Base-by-base conservation (phyloP, 78 protist species). In the Emiliania huxleyi region DNA sequence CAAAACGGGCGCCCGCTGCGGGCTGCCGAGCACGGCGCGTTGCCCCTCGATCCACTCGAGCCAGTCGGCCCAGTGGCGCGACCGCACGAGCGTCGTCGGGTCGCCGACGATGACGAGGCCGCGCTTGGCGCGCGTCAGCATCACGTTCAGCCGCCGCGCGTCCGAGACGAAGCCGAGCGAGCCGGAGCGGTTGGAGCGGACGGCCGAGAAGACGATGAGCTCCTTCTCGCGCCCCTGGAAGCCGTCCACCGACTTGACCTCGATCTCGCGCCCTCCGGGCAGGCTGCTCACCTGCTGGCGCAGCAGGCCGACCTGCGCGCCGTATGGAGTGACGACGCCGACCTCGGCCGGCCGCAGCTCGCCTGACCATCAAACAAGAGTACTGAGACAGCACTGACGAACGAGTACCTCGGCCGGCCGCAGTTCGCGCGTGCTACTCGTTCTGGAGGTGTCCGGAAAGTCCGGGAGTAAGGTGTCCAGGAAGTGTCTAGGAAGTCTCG, bases 221-320 rank as follows among this genome's bases (percentile, higher is more conserved):
- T 97, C 98, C 88, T 97, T 97, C 92, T 97, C 99, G 23, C 98
- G 91, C 35, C 99, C 99, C 73, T 97, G 99, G 87, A 97, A 97
- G 26, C 98, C 98, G 93, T 97, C 99, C 2, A 97, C 99, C 11
- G 98, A 95, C 26, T 93, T 95, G 55, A 96, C 91, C 55, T 97
- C 98, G 45, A 97, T 21, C 37, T 4, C 75, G 29, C 75, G 11
- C 23, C 75, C 75, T 4, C 75, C 75, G 23, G 75, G 75, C 11
- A 62, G 12, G 75, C 8, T 26, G 75, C 5, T 15, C 5, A 26
- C 12, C 37, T 23, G 11, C 23, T 62, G 75, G 29, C 75, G 23
- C 29, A 62, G 23, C 33, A 62, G 75, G 8, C 29, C 75, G 37
- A 62, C 75, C 89, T 44, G 55, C 89, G 89, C 48, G 3, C 56